phyloP scores from a whole-genome alignment of 441 rosid species.

The Gossypium lobatum region DNA sequence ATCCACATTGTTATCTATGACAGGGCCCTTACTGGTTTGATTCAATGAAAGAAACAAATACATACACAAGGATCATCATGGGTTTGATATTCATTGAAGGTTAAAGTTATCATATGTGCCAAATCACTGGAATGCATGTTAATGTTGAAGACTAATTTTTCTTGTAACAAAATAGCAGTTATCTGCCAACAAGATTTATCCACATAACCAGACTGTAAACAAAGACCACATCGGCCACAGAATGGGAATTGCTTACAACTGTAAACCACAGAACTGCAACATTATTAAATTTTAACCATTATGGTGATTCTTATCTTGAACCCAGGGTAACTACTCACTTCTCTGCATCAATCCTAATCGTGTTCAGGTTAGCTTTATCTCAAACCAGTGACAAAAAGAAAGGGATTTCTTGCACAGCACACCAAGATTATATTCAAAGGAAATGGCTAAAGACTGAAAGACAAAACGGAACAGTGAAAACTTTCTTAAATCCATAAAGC shows the following conservation, averaged over 20 bases:
- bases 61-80: background rate
- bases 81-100: background rate
- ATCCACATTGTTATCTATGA: background rate
- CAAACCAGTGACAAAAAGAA: background rate
- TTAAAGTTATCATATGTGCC: background rate
- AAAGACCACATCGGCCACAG: background rate
- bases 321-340: background rate
- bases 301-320: conserved; percentile 4
- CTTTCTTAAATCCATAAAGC: background rate
- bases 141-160: background rate
- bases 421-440: background rate
- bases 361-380: background rate
- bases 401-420: background rate
- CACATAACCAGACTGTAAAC: background rate
- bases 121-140: background rate
- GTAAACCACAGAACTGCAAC: background rate
- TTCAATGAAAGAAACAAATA: background rate
- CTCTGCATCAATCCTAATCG: background rate
- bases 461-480: background rate
- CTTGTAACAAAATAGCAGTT: background rate
- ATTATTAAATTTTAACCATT: background rate
- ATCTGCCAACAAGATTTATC: background rate
- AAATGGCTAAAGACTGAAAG: background rate
- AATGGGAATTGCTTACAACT: background rate
- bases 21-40: background rate